A percentile compares a stretch with the other conserved stretches of the same genome.
Conservation (phyloP, 2,329 filamentous ascomycete species). For the Fusarium foetens region DNA sequence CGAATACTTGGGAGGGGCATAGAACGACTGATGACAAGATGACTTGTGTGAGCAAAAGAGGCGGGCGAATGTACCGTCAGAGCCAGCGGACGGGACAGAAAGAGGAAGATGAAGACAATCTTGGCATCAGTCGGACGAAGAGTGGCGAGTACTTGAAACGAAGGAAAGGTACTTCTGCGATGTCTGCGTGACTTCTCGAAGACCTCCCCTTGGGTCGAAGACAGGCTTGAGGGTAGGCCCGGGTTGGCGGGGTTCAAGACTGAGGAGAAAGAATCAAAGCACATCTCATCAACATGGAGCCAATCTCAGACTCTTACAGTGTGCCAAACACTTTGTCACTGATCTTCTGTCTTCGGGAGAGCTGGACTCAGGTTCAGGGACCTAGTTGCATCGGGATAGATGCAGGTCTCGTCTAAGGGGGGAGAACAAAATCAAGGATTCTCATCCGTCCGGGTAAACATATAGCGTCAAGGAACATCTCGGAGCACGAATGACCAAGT, state of each 20-base stretch:
- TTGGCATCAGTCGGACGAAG: neutral
- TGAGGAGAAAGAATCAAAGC: conserved; percentile 27
- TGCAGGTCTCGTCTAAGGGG: conserved; percentile 30
- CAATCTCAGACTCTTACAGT: conserved; percentile 10
- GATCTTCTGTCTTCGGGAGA: neutral
- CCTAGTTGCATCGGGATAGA: neutral
- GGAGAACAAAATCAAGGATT: neutral
- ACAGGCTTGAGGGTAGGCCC: neutral
- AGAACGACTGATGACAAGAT: neutral
- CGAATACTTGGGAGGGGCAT: neutral
- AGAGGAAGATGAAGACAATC: neutral
- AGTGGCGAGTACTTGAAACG: neutral
- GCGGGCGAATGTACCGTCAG: neutral
- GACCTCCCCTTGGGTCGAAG: neutral
- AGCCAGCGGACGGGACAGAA: neutral
- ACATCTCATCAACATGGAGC: neutral
- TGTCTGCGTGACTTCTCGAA: neutral
- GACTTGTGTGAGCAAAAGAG: neutral
- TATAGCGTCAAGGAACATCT: neutral
- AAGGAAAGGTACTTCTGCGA: neutral
- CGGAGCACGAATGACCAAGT: neutral
- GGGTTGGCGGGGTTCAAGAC: neutral
- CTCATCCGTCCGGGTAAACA: neutral
- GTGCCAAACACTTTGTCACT: conserved; percentile 5
- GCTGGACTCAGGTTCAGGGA: neutral